These are phyloP conservation scores for Herpotrichia juniperi DNA, from an alignment of 2,329 filamentous ascomycete species.

Conservation along the genomic window DNA sequence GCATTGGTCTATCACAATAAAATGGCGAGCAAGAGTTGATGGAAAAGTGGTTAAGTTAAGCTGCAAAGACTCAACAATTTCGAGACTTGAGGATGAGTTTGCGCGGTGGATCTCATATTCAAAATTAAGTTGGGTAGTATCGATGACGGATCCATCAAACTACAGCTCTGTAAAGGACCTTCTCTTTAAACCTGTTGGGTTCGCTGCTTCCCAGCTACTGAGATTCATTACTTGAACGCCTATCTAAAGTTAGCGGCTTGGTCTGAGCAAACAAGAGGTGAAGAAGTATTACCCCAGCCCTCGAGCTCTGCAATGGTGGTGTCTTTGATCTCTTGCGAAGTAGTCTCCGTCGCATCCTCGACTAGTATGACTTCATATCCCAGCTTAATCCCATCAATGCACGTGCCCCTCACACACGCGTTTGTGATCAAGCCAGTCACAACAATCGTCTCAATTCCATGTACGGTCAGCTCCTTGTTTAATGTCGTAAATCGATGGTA, in stretches of 20 bases:
- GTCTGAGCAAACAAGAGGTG: not conserved
- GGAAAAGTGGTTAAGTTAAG: too few species aligned
- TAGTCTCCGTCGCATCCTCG: constrained; percentile 29
- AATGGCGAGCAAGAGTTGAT: too few species aligned
- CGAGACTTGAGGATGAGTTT: too few species aligned
- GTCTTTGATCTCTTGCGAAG: constrained; percentile 19
- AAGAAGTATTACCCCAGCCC: constrained; percentile 20
- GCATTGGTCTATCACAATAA: too few species aligned
- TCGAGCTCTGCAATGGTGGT: constrained; percentile 21
- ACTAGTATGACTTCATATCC: constrained; percentile 28
- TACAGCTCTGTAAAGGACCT: constrained; percentile 12
- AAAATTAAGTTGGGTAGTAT: too few species aligned
- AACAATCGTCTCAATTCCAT: constrained; percentile 24
- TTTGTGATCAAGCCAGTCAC: constrained; percentile 26
- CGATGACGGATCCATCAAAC: too few species aligned
- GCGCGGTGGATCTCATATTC: too few species aligned
- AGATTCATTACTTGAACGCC: constrained; percentile 28
- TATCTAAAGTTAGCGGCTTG: constrained; percentile 3
- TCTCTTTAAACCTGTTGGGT: constrained; percentile 8
- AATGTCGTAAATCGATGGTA: constrained; percentile 30
- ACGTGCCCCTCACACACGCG: constrained; percentile 27
- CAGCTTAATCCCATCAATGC: constrained; percentile 29
- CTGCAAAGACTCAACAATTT: too few species aligned
- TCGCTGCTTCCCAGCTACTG: constrained; percentile 21
- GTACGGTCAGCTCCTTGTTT: constrained; percentile 21